phyloP scores from a whole-genome alignment of 2,329 filamentous ascomycete genomes.

The Conoideocrella luteorostrata region DNA sequence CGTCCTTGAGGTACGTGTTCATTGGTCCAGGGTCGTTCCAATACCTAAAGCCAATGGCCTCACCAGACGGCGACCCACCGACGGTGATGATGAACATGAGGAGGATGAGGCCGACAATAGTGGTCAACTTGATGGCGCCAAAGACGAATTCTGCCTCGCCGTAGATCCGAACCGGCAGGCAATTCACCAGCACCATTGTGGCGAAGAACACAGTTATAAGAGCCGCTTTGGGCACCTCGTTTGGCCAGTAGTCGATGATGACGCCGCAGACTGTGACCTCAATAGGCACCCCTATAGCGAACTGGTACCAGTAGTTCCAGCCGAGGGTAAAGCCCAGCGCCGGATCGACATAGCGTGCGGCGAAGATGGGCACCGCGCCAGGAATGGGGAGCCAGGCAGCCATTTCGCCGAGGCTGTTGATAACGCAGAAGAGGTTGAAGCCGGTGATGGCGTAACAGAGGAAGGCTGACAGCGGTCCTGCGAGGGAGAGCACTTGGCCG shows the following conservation, averaged over 20 bases:
- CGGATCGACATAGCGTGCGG: conserved; percentile 44
- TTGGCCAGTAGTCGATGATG: conserved; percentile 55
- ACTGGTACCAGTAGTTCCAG: conserved; percentile 62
- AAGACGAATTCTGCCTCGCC: conserved; percentile 49
- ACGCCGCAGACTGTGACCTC: conserved; percentile 50
- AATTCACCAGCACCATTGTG: conserved; percentile 39
- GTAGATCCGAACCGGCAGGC: conserved; percentile 28
- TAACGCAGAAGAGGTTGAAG: conserved; percentile 51
- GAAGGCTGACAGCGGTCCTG: conserved; percentile 50
- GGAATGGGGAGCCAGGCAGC: conserved; percentile 45
- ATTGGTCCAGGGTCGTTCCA: conserved; percentile 37
- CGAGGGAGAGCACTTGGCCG: conserved; percentile 52
- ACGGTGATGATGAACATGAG: conserved; percentile 43
- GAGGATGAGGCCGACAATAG: conserved; percentile 45
- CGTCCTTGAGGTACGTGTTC: conserved; percentile 33
- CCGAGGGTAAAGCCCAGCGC: conserved; percentile 48
- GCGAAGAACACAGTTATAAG: conserved; percentile 56
- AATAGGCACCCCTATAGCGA: conserved; percentile 46
- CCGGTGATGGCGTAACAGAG: conserved; percentile 52
- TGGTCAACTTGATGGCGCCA: conserved; percentile 46
- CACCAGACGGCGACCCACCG: conserved; percentile 36
- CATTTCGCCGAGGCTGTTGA: conserved; percentile 56
- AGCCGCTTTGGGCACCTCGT: conserved; percentile 56
- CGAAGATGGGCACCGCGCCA: conserved; percentile 48
- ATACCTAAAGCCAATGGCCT: conserved; percentile 39